A percentile compares a stretch with the other conserved stretches of the same genome.
Evolutionary conservation across 176 grass and related monocot species (phyloP).

Genomic region (Hordeum marinum): DNA sequence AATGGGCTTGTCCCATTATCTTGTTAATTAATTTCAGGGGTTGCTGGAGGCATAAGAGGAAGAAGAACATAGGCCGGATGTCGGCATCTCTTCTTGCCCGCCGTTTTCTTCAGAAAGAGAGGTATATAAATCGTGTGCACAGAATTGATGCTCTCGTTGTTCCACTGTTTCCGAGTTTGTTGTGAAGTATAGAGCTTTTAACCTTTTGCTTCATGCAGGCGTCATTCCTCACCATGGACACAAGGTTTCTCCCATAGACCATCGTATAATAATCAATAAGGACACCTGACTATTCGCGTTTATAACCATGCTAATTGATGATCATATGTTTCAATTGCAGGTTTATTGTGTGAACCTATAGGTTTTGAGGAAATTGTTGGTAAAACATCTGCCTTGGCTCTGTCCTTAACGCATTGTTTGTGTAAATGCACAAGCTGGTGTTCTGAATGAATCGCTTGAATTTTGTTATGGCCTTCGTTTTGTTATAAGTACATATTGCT

Average conservation of each 20-base stretch:
- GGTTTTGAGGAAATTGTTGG: neutral
- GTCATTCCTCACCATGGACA: neutral
- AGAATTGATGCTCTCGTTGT: neutral
- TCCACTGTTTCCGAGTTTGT: neutral
- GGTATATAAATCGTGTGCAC: neutral
- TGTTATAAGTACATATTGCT: neutral
- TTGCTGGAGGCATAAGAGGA: neutral
- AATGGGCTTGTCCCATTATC: neutral
- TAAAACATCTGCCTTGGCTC: neutral
- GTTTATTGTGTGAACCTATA: neutral
- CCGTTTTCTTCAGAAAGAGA: neutral
- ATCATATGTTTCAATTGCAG: neutral
- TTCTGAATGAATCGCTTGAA: neutral
- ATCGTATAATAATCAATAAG: neutral
- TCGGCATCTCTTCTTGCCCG: conserved; percentile 2
- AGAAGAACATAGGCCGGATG: neutral
- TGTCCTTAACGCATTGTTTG: neutral
- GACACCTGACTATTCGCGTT: neutral
- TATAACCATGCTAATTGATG: neutral
- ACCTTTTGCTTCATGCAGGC: neutral
- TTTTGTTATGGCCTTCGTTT: neutral
- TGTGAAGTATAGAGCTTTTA: neutral
- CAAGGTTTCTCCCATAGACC: conserved; percentile 2
- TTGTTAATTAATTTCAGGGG: neutral
- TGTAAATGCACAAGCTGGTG: neutral